Conservation (phyloP, 2,329 filamentous ascomycete species). For the Drechslera avenae region DNA sequence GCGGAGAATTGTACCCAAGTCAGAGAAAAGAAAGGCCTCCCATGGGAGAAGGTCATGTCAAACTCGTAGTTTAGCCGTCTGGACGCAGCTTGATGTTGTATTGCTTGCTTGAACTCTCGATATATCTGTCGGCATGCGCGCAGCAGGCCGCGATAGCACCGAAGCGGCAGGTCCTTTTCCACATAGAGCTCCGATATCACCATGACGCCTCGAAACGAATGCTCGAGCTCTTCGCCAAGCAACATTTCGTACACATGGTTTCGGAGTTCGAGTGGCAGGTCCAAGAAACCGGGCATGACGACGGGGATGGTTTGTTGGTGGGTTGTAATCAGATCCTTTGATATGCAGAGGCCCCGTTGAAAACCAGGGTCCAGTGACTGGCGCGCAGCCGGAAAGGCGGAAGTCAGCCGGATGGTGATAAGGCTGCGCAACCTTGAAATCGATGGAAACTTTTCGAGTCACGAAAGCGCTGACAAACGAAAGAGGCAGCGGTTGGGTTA, state of each 20-base stretch:
- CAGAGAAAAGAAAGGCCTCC: constrained; percentile 41
- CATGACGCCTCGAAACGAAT: constrained; percentile 37
- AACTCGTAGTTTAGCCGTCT: constrained; percentile 35
- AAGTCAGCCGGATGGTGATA: constrained; percentile 11
- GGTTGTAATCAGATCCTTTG: constrained; percentile 9
- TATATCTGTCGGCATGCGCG: constrained; percentile 31
- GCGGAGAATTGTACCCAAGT: constrained; percentile 37
- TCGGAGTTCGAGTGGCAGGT: constrained; percentile 36
- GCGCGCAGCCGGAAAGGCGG: constrained; percentile 13
- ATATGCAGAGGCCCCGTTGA: constrained; percentile 14
- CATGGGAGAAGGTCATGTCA: constrained; percentile 38
- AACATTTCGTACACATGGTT: constrained; percentile 39
- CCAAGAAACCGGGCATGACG: constrained; percentile 37
- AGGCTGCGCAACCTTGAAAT: background rate
- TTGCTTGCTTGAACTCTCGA: constrained; percentile 34
- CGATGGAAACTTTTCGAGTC: constrained; percentile 2
- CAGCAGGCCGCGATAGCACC: constrained; percentile 35
- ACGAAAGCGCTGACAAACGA: background rate
- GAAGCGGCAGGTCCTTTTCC: constrained; percentile 35
- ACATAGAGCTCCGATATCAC: constrained; percentile 35
- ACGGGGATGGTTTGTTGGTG: background rate
- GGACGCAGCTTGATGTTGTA: constrained; percentile 33
- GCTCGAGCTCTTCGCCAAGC: constrained; percentile 27
- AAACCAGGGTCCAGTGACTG: constrained; percentile 11
- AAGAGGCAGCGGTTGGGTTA: background rate